These are phyloP conservation scores for Lentinula aciculospora DNA, from an alignment of 768 basidiomycete genomes.

Conservation along the genomic window DNA sequence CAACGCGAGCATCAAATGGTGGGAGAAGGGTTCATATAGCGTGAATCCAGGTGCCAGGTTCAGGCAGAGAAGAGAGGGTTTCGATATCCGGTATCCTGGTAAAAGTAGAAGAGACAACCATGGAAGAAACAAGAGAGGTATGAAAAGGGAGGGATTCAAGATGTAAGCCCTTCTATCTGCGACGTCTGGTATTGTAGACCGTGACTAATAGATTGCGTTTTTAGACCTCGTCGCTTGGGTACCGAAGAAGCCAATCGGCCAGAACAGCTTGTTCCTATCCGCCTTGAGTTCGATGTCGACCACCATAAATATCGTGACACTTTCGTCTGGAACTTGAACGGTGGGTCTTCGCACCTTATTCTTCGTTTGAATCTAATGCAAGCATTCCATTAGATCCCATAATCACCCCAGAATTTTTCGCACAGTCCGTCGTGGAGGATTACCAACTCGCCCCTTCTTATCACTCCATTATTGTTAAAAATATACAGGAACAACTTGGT, in stretches of 20 bases:
- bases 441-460: constrained; percentile 68
- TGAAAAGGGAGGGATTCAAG: constrained; percentile 63
- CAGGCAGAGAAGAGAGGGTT: constrained; percentile 36
- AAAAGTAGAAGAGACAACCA: constrained; percentile 15
- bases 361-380: not conserved
- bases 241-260: constrained; percentile 51
- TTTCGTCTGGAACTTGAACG: constrained; percentile 95
- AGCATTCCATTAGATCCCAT: constrained; percentile 57
- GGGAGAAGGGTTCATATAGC: constrained; percentile 50
- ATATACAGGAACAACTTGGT: constrained; percentile 84
- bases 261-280: constrained; percentile 88
- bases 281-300: constrained; percentile 96
- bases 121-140: constrained; percentile 39
- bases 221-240: constrained; percentile 56
- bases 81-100: constrained; percentile 33
- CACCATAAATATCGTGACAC: constrained; percentile 93
- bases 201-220: not conserved
- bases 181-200: constrained; percentile 7
- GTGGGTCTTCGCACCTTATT: constrained; percentile 39
- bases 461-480: constrained; percentile 63
- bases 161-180: constrained; percentile 51
- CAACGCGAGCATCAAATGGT: constrained; percentile 44
- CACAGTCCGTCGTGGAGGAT: constrained; percentile 87
- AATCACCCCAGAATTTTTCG: constrained; percentile 86
- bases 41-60: constrained; percentile 31